Evolutionary conservation across 2,329 filamentous ascomycete genomes (phyloP).

Genomic region (Ceratocystis lukuohia): DNA sequence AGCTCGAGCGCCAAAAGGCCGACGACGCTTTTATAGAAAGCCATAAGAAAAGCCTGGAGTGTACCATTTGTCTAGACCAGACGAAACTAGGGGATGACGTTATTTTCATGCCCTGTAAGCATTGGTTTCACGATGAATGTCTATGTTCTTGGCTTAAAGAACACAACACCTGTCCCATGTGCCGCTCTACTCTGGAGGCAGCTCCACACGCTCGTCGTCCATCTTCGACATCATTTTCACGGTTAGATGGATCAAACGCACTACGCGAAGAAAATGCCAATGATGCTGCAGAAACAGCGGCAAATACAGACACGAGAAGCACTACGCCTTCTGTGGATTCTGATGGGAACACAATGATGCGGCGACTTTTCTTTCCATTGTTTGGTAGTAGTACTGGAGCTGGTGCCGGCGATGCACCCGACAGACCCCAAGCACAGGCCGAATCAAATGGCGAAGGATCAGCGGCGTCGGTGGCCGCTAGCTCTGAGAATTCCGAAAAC

Average conservation of each 20-base stretch:
- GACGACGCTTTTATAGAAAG: slow-evolving; percentile 39
- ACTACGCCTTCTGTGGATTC: neutral
- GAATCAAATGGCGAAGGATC: neutral
- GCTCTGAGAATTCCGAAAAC: neutral
- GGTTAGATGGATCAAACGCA: neutral
- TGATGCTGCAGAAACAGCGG: neutral
- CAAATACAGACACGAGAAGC: neutral
- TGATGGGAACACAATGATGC: neutral
- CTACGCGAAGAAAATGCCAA: neutral
- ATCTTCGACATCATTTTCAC: neutral
- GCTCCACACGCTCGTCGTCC: neutral
- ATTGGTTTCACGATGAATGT: slow-evolving; percentile 85
- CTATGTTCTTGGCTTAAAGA: slow-evolving; percentile 73
- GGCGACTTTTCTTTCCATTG: neutral
- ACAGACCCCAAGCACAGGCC: neutral
- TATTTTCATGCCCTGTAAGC: slow-evolving; percentile 67
- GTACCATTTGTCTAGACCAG: slow-evolving; percentile 88
- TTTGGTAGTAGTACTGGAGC: neutral
- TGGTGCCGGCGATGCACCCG: too few species aligned
- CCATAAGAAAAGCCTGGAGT: slow-evolving; percentile 47
- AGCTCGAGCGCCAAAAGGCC: slow-evolving; percentile 57
- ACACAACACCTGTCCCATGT: slow-evolving; percentile 86
- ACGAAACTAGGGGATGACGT: slow-evolving; percentile 62
- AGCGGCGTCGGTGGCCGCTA: neutral
- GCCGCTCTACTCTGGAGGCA: slow-evolving; percentile 44